Base-by-base conservation (phyloP, 2,329 filamentous ascomycete genomes). In the Neodidymelliopsis sp. region DNA sequence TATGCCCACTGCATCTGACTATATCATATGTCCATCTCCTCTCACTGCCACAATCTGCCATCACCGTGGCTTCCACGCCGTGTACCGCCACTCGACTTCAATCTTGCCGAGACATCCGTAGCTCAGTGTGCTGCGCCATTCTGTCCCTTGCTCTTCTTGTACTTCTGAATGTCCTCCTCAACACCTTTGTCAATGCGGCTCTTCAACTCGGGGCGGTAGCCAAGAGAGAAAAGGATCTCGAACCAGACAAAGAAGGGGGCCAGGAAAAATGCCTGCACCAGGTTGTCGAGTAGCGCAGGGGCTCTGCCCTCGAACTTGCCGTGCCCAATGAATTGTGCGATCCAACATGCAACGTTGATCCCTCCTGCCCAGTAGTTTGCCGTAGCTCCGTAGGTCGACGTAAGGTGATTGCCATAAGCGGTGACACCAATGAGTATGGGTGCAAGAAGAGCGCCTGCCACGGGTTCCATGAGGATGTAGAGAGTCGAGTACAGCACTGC, bases 211-310 rank as follows among this genome's bases (percentile, higher is more conserved):
- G 87, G 89, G 51, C 94, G 84, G 75, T 97, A 99, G 37, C 94
- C 94, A 39, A 95, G 83, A 65, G 81, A 85, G 79, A 99, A 99
- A 19, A 99, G 81, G 18, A 95, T 76, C 77, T 97, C 92, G 63
- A 99, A 88, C 90, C 94, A 99, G 49, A 97, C 93, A 64, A 97
- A 99, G 66, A 99, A 88, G 7, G 94, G 94, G 0, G 94, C 94
- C 18, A 97, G 81, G 67, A 97, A 93, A 57, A 97, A 74, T 20
- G 94, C 92, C 75, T 97, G 94, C 36, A 95, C 81, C 30, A 97
- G 76, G 67, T 97, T 97, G 75, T 97, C 92, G 36, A 97, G 77
- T 56, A 97, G 77, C 4, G 92, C 93, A 6, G 93, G 94, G 2
- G 92, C 90, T 41, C 93, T 85, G 15, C 89, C 85, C 75, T 97